Conservation (phyloP, 129 eudicot species). For the Arctium minus region DNA sequence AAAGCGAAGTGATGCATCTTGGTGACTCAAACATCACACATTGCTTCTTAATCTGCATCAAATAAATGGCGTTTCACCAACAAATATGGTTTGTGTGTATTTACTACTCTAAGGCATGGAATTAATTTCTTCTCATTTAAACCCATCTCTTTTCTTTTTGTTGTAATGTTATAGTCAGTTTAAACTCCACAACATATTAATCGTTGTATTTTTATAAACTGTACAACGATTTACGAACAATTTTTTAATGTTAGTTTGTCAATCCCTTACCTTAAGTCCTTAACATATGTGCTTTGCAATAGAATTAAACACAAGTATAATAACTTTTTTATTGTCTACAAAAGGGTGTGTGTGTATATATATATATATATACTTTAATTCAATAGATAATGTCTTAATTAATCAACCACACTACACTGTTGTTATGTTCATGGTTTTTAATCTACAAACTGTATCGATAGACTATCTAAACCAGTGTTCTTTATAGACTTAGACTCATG, state of each 20-base stretch:
- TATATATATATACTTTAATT: background rate
- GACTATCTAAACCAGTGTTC: background rate
- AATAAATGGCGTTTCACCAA: slow-evolving; percentile 25
- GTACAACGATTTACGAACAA: background rate
- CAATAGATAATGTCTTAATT: too few species aligned
- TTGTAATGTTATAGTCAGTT: background rate
- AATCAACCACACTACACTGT: too few species aligned
- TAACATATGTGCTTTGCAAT: background rate
- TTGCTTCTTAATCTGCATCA: slow-evolving; percentile 14
- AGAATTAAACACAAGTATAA: background rate
- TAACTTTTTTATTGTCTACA: background rate
- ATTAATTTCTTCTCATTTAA: slow-evolving; percentile 10
- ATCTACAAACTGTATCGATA: background rate
- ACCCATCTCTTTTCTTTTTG: background rate
- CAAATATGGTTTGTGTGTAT: slow-evolving; percentile 8
- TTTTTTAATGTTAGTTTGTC: background rate
- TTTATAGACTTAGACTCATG: background rate
- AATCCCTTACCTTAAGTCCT: background rate
- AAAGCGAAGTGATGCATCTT: slow-evolving; percentile 24
- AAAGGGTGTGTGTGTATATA: too few species aligned
- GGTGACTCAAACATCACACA: slow-evolving; percentile 16
- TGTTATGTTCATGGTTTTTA: background rate
- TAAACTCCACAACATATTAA: background rate
- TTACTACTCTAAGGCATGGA: slow-evolving; percentile 5
- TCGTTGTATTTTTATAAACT: background rate